Base-by-base conservation (phyloP, 768 basidiomycete species). In the Xerocomus brunneocitrinus region DNA sequence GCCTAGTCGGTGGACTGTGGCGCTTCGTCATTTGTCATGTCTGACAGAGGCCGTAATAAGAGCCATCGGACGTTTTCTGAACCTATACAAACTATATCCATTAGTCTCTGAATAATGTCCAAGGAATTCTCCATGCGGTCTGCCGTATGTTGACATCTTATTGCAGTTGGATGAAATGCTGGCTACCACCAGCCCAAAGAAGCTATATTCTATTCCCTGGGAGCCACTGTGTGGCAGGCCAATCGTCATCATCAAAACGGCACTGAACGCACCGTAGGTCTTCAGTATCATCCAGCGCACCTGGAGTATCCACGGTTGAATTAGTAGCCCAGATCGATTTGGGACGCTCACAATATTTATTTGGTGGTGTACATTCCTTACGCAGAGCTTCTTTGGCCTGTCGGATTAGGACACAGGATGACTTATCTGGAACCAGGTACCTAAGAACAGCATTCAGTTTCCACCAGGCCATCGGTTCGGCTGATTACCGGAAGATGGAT, bases 401-500 rank as follows among this genome's bases (percentile, higher is more conserved):
- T 27, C 32, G 8, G 42, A 36, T 50, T 10, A 16, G 25, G 28
- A 28, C 51, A 46, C 36, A 32, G 19, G 44, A 32, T 45, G 35
- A 34, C 50, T 8, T 12, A 28, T 24, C 3, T 10, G 16, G 34
- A 46, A 13, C 30, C 3, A 19, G 31, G 32, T 12, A 30, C 56
- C 34, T 16, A 6, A 19, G 9, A 14, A n/a, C n/a, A 38, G 25
- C 27, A 13, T 8, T 24, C 35, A 25, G 4, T 42, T 22, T 43
- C 16, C 1, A 49, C 14, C n/a, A 24, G 16, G 30, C 32, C 3
- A 27, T 50, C 58, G 58, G 48, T 27, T 22, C 35, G 14, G 32
- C 27, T 13, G 19, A 31, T 44, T 47, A 48, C 58, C 58, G 49
- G 49, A 14, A 49, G 22, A 31, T 32, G 30, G 19, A 30, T 16